Percentiles rank a stretch among this genome's conserved stretches.
Evolutionary conservation across 2,329 filamentous ascomycete genomes (phyloP).

Genomic region (Arthroderma uncinatum): DNA sequence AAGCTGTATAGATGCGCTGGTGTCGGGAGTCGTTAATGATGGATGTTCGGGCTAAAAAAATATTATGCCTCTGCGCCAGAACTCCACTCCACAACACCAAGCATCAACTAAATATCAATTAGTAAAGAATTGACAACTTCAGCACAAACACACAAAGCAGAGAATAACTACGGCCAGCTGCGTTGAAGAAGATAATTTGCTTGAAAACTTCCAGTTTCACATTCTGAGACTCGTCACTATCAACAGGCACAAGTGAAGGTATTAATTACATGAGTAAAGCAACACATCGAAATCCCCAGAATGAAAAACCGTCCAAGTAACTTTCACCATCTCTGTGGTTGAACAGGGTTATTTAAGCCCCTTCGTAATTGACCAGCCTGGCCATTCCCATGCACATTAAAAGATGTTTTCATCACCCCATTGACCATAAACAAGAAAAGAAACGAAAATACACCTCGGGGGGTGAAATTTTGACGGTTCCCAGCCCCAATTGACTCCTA

Average conservation of each 20-base stretch:
- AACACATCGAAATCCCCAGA: not conserved
- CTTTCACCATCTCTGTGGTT: conserved; percentile 4
- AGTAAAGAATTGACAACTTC: not conserved
- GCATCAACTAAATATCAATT: not conserved
- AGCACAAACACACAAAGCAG: not conserved
- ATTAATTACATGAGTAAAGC: conserved; percentile 1
- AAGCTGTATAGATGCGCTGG: not conserved
- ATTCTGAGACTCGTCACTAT: conserved; percentile 6
- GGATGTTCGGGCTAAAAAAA: not conserved
- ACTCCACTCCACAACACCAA: not conserved
- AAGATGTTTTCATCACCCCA: not conserved
- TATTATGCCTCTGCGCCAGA: not conserved
- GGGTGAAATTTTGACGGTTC: not conserved
- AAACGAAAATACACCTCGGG: not conserved
- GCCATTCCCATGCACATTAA: not conserved
- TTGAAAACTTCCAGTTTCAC: conserved; percentile 1
- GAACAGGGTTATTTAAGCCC: not conserved
- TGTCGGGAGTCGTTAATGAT: not conserved
- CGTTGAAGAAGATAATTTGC: not conserved
- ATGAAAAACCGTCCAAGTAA: conserved; percentile 7
- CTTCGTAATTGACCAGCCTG: conserved; percentile 6
- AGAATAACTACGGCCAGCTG: not conserved
- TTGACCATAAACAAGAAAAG: not conserved
- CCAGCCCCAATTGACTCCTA: not conserved
- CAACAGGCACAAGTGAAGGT: not conserved